Evolutionary conservation across 495 filamentous ascomycete genomes (phyloP).

Genomic region (Chaetomium cochliodes): DNA sequence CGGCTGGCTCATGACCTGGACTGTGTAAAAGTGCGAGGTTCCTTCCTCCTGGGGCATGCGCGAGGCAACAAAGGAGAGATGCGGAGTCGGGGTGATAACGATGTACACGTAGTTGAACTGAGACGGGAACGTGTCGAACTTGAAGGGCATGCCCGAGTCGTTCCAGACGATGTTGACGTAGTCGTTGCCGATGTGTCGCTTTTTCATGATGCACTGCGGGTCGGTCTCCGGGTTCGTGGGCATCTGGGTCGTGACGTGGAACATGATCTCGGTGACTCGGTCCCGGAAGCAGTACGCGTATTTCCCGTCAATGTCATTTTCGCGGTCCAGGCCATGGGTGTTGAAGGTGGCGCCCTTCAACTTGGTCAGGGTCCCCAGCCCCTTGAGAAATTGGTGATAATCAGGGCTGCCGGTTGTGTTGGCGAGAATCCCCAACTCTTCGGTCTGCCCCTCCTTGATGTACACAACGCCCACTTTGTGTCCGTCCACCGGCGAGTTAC

Average conservation of each 20-base stretch:
- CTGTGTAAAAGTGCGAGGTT: slow-evolving; percentile 67
- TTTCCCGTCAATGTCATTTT: slow-evolving; percentile 73
- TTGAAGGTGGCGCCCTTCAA: slow-evolving; percentile 85
- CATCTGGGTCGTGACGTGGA: slow-evolving; percentile 96
- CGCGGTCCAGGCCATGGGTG: slow-evolving; percentile 84
- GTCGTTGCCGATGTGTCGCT: slow-evolving; percentile 95
- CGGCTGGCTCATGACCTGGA: slow-evolving; percentile 77
- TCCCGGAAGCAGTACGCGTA: slow-evolving; percentile 92
- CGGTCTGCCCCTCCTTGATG: slow-evolving; percentile 75
- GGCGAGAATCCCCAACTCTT: slow-evolving; percentile 77
- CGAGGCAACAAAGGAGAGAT: slow-evolving; percentile 58
- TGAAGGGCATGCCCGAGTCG: slow-evolving; percentile 81
- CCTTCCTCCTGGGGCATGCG: slow-evolving; percentile 42
- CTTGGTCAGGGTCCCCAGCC: slow-evolving; percentile 74
- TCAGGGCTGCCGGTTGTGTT: slow-evolving; percentile 81
- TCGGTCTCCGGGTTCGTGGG: slow-evolving; percentile 78
- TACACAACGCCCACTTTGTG: slow-evolving; percentile 96
- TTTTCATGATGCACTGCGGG: slow-evolving; percentile 76
- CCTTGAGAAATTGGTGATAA: slow-evolving; percentile 78
- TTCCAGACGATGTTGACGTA: slow-evolving; percentile 98
- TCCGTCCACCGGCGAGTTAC: slow-evolving; percentile 85
- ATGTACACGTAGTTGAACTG: slow-evolving; percentile 97
- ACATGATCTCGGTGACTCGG: slow-evolving; percentile 90
- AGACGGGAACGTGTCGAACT: slow-evolving; percentile 87
- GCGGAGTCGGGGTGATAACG: slow-evolving; percentile 82